Evolutionary conservation across 768 basidiomycete genomes (phyloP).

Genomic region (Hygrophoropsis aurantiaca): DNA sequence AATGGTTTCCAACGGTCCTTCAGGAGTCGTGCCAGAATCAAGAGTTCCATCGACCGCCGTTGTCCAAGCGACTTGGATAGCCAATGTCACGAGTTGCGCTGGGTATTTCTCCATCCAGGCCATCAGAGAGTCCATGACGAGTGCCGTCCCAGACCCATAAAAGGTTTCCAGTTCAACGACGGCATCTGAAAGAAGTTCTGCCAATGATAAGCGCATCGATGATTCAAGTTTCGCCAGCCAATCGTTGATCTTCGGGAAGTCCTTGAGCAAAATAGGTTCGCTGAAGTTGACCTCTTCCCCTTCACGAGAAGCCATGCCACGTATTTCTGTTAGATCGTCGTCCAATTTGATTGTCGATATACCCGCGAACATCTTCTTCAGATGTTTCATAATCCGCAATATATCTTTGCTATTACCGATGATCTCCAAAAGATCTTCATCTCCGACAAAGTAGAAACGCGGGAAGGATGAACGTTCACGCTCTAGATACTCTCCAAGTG

Average conservation of each 20-base stretch:
- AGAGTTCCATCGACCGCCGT: constrained; percentile 73
- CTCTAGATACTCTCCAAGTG: constrained; percentile 97
- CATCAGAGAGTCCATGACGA: constrained; percentile 73
- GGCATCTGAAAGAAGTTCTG: constrained; percentile 75
- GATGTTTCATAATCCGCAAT: constrained; percentile 95
- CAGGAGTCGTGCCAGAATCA: constrained; percentile 53
- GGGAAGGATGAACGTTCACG: constrained; percentile 97
- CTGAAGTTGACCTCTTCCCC: constrained; percentile 91
- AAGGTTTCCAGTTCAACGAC: constrained; percentile 79
- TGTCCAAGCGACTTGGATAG: constrained; percentile 95
- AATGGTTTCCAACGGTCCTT: constrained; percentile 70
- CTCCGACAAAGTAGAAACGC: constrained; percentile 99
- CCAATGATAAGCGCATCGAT: constrained; percentile 90
- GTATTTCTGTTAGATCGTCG: constrained; percentile 84
- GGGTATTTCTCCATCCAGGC: constrained; percentile 93
- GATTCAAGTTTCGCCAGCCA: constrained; percentile 92
- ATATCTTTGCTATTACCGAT: constrained; percentile 99
- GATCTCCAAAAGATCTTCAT: constrained; percentile 97
- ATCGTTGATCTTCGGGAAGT: constrained; percentile 97
- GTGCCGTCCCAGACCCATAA: constrained; percentile 62
- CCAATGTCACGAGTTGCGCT: constrained; percentile 94
- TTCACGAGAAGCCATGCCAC: constrained; percentile 93
- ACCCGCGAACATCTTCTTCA: constrained; percentile 99
- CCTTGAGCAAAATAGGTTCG: constrained; percentile 82
- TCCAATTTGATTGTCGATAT: constrained; percentile 87